Evolutionary conservation across 345 rosid genomes (phyloP).

Genomic region (Salix brachista): DNA sequence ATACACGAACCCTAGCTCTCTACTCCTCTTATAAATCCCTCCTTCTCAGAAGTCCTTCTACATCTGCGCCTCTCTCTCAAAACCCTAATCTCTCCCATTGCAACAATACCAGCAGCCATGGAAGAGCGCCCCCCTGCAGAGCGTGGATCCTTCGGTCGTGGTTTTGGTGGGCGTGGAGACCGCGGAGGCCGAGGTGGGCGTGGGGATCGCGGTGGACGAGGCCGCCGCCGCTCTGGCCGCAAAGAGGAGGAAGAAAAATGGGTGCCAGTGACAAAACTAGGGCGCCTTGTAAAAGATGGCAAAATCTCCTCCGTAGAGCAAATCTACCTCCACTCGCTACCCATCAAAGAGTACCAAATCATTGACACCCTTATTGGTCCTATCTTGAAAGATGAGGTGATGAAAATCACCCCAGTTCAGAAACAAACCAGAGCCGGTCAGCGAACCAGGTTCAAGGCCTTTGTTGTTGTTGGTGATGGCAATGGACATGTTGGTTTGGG

Average conservation of each 20-base stretch:
- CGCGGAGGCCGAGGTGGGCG: neutral
- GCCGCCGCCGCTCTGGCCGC: constrained; percentile 49
- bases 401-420: constrained; percentile 94
- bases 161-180: constrained; percentile 38
- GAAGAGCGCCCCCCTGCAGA: neutral
- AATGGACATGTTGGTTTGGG: constrained; percentile 71
- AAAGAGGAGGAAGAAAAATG: constrained; percentile 68
- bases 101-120: neutral
- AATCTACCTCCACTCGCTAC: constrained; percentile 79
- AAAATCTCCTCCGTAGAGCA: constrained; percentile 58
- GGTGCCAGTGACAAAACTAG: constrained; percentile 88
- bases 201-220: constrained; percentile 7
- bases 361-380: constrained; percentile 68
- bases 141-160: constrained; percentile 11
- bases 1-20: neutral
- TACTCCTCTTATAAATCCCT: neutral
- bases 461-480: constrained; percentile 60
- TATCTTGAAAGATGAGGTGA: constrained; percentile 79
- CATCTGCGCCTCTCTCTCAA: neutral
- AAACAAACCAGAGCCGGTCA: constrained; percentile 82
- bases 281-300: constrained; percentile 59
- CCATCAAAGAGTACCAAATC: constrained; percentile 87
- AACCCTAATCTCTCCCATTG: neutral
- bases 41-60: neutral
- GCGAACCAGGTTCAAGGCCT: constrained; percentile 69